Conservation (phyloP, 768 basidiomycete genomes). For the Trametes cubensis region DNA sequence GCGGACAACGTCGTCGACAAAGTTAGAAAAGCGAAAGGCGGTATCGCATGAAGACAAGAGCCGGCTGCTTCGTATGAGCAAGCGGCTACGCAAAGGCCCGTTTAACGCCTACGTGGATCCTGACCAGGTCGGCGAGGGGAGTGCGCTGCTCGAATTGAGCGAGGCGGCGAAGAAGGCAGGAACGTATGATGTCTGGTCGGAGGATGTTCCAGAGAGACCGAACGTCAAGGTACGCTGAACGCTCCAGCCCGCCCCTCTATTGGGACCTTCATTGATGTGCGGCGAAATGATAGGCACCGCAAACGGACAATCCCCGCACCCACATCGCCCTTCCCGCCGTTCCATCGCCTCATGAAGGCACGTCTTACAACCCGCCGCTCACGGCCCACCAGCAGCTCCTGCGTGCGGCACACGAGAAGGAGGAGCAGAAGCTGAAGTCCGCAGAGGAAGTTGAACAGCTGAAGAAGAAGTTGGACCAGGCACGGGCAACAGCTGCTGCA, state of each 20-base stretch:
- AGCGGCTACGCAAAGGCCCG: conserved; percentile 69
- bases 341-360: conserved; percentile 73
- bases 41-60: conserved; percentile 74
- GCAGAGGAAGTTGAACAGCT: conserved; percentile 54
- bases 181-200: conserved; percentile 64
- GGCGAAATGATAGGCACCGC: conserved; percentile 47
- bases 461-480: conserved; percentile 58
- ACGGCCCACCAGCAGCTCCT: conserved; percentile 74
- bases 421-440: conserved; percentile 58
- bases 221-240: conserved; percentile 53
- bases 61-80: conserved; percentile 74
- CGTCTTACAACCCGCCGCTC: conserved; percentile 87
- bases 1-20: conserved; percentile 41
- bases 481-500: conserved; percentile 40
- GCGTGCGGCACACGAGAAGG: conserved; percentile 63
- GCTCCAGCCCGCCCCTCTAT: background rate
- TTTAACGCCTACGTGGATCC: conserved; percentile 74
- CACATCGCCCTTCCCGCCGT: conserved; percentile 68
- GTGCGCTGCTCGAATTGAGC: conserved; percentile 62
- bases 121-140: conserved; percentile 66
- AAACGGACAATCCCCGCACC: conserved; percentile 47
- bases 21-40: conserved; percentile 45
- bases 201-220: conserved; percentile 35
- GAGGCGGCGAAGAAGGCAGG: conserved; percentile 72
- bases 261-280: background rate